These are phyloP conservation scores for Moelleriella libera DNA, from an alignment of 2,329 filamentous ascomycete genomes.

Conservation along the genomic window DNA sequence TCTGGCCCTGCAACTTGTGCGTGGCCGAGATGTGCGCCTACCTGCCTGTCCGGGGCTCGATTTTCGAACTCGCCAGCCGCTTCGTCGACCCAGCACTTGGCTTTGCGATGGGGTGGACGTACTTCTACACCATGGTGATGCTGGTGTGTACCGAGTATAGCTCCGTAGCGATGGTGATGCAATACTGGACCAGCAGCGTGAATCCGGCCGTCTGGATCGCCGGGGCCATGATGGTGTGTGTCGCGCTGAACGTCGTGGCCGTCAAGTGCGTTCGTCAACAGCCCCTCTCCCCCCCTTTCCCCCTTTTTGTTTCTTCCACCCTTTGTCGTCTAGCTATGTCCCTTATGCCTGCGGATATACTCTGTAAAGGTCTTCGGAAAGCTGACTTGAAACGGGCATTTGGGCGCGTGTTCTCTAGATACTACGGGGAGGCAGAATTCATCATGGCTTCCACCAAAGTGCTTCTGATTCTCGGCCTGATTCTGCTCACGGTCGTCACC, in stretches of 20 bases:
- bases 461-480: conserved; percentile 35
- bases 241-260: neutral
- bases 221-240: conserved; percentile 17
- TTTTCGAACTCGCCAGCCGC: conserved; percentile 38
- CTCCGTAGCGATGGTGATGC: conserved; percentile 28
- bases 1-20: conserved; percentile 40
- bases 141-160: conserved; percentile 29
- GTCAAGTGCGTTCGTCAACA: no score
- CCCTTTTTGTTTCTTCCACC: no score
- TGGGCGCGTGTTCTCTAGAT: no score
- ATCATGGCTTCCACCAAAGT: conserved; percentile 44
- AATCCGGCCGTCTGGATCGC: conserved; percentile 22
- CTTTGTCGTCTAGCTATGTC: no score
- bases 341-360: no score
- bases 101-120: conserved; percentile 39
- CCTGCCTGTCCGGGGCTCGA: conserved; percentile 33
- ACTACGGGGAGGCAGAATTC: conserved; percentile 30
- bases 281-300: no score
- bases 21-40: conserved; percentile 45
- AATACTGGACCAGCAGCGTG: conserved; percentile 23
- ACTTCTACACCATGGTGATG: conserved; percentile 31
- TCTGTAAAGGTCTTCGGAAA: no score
- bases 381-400: no score
- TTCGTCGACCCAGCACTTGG: conserved; percentile 44
- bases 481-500: conserved; percentile 50